Percentiles rank a stretch among this genome's conserved stretches.
Conservation (phyloP, 2,329 filamentous ascomycete genomes). For the Emmonsiellopsis sp. region DNA sequence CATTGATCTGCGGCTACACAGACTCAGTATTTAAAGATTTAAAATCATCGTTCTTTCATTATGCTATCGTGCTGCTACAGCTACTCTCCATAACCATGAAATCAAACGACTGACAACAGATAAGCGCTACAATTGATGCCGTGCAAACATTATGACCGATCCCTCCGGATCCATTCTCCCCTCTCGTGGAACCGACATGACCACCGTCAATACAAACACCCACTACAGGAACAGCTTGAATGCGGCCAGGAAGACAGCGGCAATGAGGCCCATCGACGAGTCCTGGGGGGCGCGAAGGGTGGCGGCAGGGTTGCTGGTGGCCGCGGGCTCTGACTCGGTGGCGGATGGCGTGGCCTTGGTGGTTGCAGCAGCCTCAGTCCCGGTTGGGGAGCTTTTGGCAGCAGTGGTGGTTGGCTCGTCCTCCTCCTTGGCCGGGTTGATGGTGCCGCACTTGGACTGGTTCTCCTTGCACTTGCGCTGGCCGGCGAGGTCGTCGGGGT, state of each 20-base stretch:
- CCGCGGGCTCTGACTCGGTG: constrained; percentile 17
- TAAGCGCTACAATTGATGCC: no score
- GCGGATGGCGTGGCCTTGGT: constrained; percentile 20
- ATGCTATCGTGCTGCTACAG: no score
- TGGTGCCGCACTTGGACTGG: constrained; percentile 42
- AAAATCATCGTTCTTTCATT: neutral
- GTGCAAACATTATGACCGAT: no score
- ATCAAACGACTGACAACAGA: no score
- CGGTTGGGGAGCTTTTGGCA: constrained; percentile 18
- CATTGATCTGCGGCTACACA: neutral
- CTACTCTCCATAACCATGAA: no score
- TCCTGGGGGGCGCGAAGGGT: constrained; percentile 37
- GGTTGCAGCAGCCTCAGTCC: constrained; percentile 19
- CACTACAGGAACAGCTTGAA: constrained; percentile 48
- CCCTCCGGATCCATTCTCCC: no score
- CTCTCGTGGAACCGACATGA: no score
- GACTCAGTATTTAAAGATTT: neutral
- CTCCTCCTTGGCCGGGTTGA: constrained; percentile 14
- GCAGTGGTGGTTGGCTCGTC: constrained; percentile 16
- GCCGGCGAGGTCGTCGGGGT: constrained; percentile 37
- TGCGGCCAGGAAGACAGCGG: constrained; percentile 44
- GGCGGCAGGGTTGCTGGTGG: constrained; percentile 34
- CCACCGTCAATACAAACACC: neutral
- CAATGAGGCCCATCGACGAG: constrained; percentile 44
- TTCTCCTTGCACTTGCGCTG: constrained; percentile 40